Percentiles rank a stretch among this genome's conserved stretches.
phyloP scores from a whole-genome alignment of 2,329 filamentous ascomycete species.

The Pochonia chlamydosporia region DNA sequence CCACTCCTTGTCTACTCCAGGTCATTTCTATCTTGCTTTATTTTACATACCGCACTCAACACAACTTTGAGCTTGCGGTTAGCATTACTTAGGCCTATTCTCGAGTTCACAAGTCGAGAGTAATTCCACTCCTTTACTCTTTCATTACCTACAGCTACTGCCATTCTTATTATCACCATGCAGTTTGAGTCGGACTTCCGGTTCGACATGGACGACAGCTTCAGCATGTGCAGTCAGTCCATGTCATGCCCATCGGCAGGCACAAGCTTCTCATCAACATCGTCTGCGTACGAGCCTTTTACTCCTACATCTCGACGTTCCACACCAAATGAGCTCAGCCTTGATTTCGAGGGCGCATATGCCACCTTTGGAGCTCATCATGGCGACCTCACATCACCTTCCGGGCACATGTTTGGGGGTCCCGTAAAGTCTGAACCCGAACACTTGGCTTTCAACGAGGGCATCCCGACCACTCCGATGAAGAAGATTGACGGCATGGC shows the following conservation, averaged over 20 bases:
- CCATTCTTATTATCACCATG: conserved; percentile 20
- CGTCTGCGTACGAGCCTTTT: conserved; percentile 36
- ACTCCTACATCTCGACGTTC: conserved; percentile 40
- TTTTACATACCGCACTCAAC: conserved; percentile 6
- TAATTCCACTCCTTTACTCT: conserved; percentile 4
- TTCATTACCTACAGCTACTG: not conserved
- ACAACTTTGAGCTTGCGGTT: conserved; percentile 1
- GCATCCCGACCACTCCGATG: conserved; percentile 30
- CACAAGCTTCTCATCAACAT: conserved; percentile 34
- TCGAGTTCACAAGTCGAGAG: conserved; percentile 1
- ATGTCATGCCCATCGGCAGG: conserved; percentile 29
- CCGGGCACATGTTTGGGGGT: conserved; percentile 23
- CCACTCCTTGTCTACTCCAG: conserved; percentile 11
- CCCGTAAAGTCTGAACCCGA: conserved; percentile 28
- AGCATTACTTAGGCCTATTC: conserved; percentile 3
- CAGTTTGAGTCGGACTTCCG: conserved; percentile 32
- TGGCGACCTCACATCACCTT: conserved; percentile 30
- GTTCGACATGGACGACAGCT: conserved; percentile 35
- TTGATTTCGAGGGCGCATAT: conserved; percentile 32
- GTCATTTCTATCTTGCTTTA: conserved; percentile 6
- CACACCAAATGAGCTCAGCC: conserved; percentile 30
- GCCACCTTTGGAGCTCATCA: conserved; percentile 19
- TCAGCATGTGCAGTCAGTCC: conserved; percentile 29
- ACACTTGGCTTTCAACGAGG: conserved; percentile 24
- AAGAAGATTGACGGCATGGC: conserved; percentile 27